A percentile compares a stretch with the other conserved stretches of the same genome.
Evolutionary conservation across 2,329 filamentous ascomycete species (phyloP).

Genomic region (Colletotrichum coccodes): DNA sequence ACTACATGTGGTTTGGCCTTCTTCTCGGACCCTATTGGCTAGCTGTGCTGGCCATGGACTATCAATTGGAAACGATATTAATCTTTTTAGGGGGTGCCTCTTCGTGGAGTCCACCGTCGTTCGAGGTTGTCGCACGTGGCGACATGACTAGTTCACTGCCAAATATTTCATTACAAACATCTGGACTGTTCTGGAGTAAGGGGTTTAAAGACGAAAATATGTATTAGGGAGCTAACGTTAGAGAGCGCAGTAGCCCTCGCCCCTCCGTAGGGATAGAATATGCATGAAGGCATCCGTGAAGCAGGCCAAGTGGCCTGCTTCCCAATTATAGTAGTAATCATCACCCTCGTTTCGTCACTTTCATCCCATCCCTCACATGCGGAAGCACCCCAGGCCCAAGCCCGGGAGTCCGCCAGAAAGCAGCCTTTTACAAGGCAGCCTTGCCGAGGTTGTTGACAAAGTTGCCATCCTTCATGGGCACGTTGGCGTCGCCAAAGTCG

Average conservation of each 20-base stretch:
- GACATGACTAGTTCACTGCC: not conserved
- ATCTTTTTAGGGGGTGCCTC: too few relatives aligned
- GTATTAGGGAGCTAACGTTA: constrained; percentile 16
- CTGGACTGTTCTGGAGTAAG: not conserved
- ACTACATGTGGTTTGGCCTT: too few relatives aligned
- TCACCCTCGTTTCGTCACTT: not conserved
- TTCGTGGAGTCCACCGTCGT: not conserved
- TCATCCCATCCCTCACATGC: not conserved
- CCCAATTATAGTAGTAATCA: constrained; percentile 23
- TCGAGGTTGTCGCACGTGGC: not conserved
- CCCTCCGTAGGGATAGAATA: constrained; percentile 4
- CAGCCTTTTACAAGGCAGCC: constrained; percentile 7
- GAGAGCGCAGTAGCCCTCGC: constrained; percentile 15
- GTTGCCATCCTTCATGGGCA: constrained; percentile 45
- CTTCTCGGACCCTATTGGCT: not conserved
- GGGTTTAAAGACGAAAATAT: not conserved
- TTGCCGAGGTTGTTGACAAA: constrained; percentile 32
- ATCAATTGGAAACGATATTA: too few relatives aligned
- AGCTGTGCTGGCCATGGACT: too few relatives aligned
- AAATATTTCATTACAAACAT: too few relatives aligned
- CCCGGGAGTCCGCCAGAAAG: too few relatives aligned
- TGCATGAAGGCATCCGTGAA: constrained; percentile 23
- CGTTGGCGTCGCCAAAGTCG: constrained; percentile 51
- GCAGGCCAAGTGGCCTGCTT: not conserved
- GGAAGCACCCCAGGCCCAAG: not conserved